These are phyloP conservation scores for Boletus rubropictus DNA, from an alignment of 768 basidiomycete species.

Conservation along the genomic window DNA sequence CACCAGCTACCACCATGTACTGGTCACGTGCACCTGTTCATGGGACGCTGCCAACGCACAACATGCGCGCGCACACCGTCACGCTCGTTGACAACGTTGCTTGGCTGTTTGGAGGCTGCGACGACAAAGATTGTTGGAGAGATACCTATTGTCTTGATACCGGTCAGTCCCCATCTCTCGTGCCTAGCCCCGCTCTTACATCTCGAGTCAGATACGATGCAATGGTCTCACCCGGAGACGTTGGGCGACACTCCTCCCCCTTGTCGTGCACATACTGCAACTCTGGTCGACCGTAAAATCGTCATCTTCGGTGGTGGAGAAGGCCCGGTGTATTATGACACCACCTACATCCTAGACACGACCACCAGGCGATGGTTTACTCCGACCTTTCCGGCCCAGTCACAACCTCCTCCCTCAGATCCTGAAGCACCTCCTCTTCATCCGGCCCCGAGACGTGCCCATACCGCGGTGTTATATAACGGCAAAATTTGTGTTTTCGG, in stretches of 20 bases:
- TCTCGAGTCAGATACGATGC: constrained; percentile 64
- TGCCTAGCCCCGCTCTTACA: not conserved
- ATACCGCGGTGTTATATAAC: constrained; percentile 72
- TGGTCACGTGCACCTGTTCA: constrained; percentile 83
- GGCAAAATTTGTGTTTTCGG: constrained; percentile 82
- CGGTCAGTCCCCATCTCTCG: constrained; percentile 37
- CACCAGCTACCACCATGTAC: constrained; percentile 74
- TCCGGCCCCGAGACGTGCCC: constrained; percentile 76
- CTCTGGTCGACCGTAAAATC: constrained; percentile 72
- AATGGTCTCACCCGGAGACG: constrained; percentile 78
- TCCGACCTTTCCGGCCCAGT: constrained; percentile 33
- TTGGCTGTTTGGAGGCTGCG: constrained; percentile 89
- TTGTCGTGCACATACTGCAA: constrained; percentile 83
- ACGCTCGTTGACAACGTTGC: constrained; percentile 77
- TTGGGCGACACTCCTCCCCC: constrained; percentile 76
- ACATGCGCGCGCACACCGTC: constrained; percentile 77
- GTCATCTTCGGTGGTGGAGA: constrained; percentile 87
- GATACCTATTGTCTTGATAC: constrained; percentile 85
- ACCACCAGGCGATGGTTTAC: constrained; percentile 58
- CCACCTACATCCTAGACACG: constrained; percentile 80
- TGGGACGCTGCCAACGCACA: constrained; percentile 58
- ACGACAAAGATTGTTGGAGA: constrained; percentile 66
- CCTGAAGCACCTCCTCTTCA: constrained; percentile 17
- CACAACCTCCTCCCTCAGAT: not conserved
- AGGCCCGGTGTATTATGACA: constrained; percentile 75